phyloP scores from a whole-genome alignment of 2,329 filamentous ascomycete species.

The Ophiostoma angusticollis region DNA sequence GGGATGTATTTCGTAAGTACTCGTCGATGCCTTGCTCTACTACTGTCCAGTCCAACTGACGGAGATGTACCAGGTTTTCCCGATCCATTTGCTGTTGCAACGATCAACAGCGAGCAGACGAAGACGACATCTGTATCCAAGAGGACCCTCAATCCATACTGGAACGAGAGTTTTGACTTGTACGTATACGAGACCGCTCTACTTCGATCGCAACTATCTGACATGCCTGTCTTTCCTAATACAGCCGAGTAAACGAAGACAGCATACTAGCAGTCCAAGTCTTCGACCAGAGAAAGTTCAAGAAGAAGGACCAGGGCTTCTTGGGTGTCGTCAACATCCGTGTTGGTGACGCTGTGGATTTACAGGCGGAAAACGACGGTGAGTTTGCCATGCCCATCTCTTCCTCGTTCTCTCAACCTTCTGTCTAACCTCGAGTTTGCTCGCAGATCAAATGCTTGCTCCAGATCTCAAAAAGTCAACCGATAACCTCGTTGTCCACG shows the following conservation, averaged over 20 bases:
- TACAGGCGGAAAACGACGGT: conserved; percentile 87
- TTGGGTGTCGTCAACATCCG: conserved; percentile 95
- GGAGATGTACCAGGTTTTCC: conserved; percentile 58
- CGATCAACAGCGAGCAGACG: conserved; percentile 94
- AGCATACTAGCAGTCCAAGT: conserved; percentile 96
- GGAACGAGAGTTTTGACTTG: conserved; percentile 99
- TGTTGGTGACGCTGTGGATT: conserved; percentile 85
- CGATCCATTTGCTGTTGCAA: conserved; percentile 94
- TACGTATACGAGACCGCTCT: conserved; percentile 31
- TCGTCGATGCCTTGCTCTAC: not conserved
- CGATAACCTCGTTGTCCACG: conserved; percentile 94
- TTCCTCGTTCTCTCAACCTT: conserved; percentile 15
- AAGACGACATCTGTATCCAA: conserved; percentile 97
- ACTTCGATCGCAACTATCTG: conserved; percentile 4
- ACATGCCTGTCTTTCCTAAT: not conserved
- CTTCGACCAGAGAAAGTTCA: conserved; percentile 99
- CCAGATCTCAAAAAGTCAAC: conserved; percentile 95
- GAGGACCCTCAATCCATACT: conserved; percentile 97
- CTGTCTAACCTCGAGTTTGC: too few relatives aligned
- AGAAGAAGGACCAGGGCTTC: conserved; percentile 99
- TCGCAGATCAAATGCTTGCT: conserved; percentile 94
- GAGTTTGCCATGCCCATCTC: too few relatives aligned
- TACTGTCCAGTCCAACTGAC: not conserved
- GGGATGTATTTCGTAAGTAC: conserved; percentile 92
- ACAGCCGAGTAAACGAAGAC: conserved; percentile 78